Evolutionary conservation across 2,329 filamentous ascomycete genomes (phyloP), one percentile per base, ranked within the genome.

Genomic region (Diaporthe velutina): DNA sequence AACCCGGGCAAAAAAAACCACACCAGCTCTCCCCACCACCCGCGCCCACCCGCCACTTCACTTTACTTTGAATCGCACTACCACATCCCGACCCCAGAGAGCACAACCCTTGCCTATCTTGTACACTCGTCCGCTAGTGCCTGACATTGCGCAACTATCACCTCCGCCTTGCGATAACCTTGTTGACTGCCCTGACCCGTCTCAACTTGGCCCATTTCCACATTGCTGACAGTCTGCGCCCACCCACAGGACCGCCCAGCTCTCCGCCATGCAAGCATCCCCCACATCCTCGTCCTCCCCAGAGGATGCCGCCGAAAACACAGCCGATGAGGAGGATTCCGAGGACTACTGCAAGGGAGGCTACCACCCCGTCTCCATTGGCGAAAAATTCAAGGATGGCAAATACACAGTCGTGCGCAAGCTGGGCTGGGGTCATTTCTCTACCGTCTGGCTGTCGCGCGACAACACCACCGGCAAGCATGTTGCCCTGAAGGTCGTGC

Each of bases 281-380:
- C 94, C 94, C 75, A 93, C 93, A 70, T 94, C 94, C 71, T 91
- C 92, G 73, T 94, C 93, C 76, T 94, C 94, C 61, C 92, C 91
- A 79, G 95, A 96, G 85, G 96, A 98, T 83, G 90, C 91, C 79
- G 91, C 93, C 84, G 96, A 98, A 81, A 96, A 97, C 83, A 98
- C 96, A 52, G 96, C 96, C 82, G 97, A 98, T 83, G 97, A 99
- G 86, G 97, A 99, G 86, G 97, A 99, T 85, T 98, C 95, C 64
- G 96, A 98, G 85, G 97, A 99, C 85, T 99, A 99, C 88, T 98
- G 96, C 90, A 98, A 98, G 86, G 97, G 97, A 81, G 97, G 97
- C 76, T 99, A 98, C 85, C 97, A 99, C 83, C 97, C 97, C 3
- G 97, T 99, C 67, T 90, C 92, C 80, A 93, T 98, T 76, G 97